Conservation (phyloP, 345 rosid genomes). For the Cardamine occulta region DNA sequence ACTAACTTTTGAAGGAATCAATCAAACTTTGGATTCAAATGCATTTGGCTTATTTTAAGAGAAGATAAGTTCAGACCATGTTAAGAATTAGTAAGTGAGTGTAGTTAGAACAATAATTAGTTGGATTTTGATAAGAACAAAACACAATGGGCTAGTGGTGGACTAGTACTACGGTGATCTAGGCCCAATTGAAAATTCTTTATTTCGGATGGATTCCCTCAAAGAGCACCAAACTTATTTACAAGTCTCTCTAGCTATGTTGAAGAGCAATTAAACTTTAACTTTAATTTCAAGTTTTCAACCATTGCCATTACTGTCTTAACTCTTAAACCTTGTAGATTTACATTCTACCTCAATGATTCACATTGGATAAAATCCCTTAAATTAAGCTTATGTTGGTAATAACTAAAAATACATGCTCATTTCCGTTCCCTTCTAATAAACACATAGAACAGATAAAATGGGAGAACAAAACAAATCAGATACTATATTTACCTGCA, state of each 20-base stretch:
- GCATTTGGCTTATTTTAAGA: conserved; percentile 5
- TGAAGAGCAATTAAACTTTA: not conserved
- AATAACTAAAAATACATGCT: not conserved
- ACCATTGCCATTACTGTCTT: not conserved
- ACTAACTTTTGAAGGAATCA: conserved; percentile 17
- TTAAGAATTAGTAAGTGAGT: not conserved
- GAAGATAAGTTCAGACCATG: not conserved
- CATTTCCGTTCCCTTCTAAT: not conserved
- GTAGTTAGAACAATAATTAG: not conserved
- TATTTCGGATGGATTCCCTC: not conserved
- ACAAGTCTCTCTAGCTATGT: not conserved
- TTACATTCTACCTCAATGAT: not conserved
- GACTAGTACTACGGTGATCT: not conserved
- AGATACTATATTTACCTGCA: not conserved
- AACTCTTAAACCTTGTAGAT: not conserved
- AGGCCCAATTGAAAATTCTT: not conserved
- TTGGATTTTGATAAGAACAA: not conserved
- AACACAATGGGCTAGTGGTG: conserved; percentile 16
- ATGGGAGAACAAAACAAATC: not conserved
- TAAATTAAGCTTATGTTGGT: not conserved
- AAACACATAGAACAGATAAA: not conserved
- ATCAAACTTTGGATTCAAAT: conserved; percentile 27
- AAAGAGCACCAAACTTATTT: not conserved
- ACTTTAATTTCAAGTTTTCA: not conserved
- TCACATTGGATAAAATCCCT: not conserved